Percentiles rank a stretch among this genome's conserved stretches.
phyloP scores from a whole-genome alignment of 1,139 yeast species.

The Scheffersomyces cryptocercus region DNA sequence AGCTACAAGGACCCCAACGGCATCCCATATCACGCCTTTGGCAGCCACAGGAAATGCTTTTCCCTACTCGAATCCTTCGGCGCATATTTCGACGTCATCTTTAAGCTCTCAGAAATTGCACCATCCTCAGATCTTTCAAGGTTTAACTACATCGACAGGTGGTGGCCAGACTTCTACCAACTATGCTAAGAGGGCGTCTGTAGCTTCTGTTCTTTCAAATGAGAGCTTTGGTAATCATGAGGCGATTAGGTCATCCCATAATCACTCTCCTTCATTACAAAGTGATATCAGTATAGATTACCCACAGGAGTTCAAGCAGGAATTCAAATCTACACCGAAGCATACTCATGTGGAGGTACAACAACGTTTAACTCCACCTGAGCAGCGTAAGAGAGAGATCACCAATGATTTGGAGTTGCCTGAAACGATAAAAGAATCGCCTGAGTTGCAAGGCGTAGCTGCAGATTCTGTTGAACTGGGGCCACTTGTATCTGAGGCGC shows the following conservation, averaged over 20 bases:
- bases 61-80: conserved; percentile 14
- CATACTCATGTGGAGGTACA: conserved; percentile 1
- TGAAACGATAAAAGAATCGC: conserved; percentile 15
- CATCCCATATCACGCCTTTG: too few species aligned
- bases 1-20: too few species aligned
- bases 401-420: conserved; percentile 1
- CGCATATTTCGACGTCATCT: conserved; percentile 16
- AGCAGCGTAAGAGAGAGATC: background rate
- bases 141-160: background rate
- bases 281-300: conserved; percentile 36
- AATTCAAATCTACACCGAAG: conserved; percentile 9
- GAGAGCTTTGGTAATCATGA: conserved; percentile 21
- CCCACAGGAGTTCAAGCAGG: conserved; percentile 28
- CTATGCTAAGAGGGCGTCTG: conserved; percentile 22
- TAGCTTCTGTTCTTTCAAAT: conserved; percentile 25
- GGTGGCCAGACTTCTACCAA: background rate
- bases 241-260: conserved; percentile 16
- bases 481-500: too few species aligned
- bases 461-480: background rate
- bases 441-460: conserved; percentile 3
- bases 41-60: background rate
- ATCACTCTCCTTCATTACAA: conserved; percentile 30
- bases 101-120: conserved; percentile 7
- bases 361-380: background rate
- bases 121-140: background rate